Evolutionary conservation across 2,329 filamentous ascomycete genomes (phyloP).

Genomic region (Trichoderma koningiopsis): DNA sequence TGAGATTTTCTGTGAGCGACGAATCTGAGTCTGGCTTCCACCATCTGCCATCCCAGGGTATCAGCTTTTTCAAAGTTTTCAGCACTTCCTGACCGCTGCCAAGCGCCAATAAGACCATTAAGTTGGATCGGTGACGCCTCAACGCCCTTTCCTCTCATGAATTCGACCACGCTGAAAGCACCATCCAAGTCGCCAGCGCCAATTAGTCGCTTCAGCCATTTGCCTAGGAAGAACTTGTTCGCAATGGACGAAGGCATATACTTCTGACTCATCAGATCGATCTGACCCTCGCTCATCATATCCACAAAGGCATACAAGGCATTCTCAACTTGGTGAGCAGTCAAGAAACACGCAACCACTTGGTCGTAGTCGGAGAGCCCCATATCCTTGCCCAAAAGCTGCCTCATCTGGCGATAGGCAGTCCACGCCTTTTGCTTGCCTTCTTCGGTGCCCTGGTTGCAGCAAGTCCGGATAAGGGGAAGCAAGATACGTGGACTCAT

Average conservation of each 20-base stretch:
- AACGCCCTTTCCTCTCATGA: constrained; percentile 72
- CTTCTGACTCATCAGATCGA: constrained; percentile 50
- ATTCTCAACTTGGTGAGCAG: constrained; percentile 63
- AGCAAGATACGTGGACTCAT: constrained; percentile 61
- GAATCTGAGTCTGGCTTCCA: constrained; percentile 65
- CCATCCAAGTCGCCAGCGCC: constrained; percentile 70
- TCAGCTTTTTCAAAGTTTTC: constrained; percentile 64
- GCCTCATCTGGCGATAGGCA: constrained; percentile 65
- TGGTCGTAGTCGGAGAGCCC: constrained; percentile 75
- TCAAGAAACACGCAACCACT: constrained; percentile 70
- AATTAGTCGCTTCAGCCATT: constrained; percentile 85
- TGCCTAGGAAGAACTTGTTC: constrained; percentile 83
- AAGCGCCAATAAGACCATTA: constrained; percentile 80
- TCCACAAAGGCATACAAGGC: constrained; percentile 81
- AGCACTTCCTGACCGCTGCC: constrained; percentile 65
- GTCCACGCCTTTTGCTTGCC: constrained; percentile 63
- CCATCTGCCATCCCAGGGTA: constrained; percentile 74
- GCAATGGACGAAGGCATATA: constrained; percentile 52
- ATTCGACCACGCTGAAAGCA: constrained; percentile 70
- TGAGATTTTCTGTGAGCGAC: constrained; percentile 51
- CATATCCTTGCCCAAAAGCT: constrained; percentile 61
- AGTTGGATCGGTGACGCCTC: constrained; percentile 72
- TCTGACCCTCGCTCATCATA: constrained; percentile 73
- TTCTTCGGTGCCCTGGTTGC: constrained; percentile 51
- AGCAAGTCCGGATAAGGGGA: constrained; percentile 70